phyloP scores from a whole-genome alignment of 306 rosid genomes.

The Lathyrus aphaca region DNA sequence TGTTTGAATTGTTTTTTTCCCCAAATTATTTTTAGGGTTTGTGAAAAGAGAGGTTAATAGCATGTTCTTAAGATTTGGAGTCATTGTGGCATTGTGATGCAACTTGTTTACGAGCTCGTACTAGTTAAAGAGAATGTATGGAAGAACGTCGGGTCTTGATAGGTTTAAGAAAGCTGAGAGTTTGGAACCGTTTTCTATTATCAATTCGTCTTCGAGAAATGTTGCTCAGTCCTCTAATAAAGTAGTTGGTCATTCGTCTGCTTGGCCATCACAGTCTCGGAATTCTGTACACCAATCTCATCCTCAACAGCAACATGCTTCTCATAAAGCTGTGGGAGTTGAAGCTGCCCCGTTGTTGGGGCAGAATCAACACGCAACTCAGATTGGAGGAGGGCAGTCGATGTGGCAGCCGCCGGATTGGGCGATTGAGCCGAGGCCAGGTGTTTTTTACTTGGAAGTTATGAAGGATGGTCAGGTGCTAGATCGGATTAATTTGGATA shows the following conservation, averaged over 20 bases:
- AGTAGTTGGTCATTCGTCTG: conserved; percentile 46
- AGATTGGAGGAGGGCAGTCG: conserved; percentile 87
- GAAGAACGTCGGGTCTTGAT: conserved; percentile 85
- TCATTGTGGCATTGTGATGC: conserved; percentile 41
- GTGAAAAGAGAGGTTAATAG: conserved; percentile 32
- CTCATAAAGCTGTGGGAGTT: conserved; percentile 48
- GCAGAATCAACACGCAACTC: conserved; percentile 66
- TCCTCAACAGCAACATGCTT: conserved; percentile 48
- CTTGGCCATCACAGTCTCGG: conserved; percentile 45
- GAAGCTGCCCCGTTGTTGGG: conserved; percentile 75
- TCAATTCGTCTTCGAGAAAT: conserved; percentile 53
- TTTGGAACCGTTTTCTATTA: conserved; percentile 82
- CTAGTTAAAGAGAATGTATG: conserved; percentile 67
- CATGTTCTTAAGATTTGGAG: conserved; percentile 31
- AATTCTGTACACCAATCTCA: conserved; percentile 39
- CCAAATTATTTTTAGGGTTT: conserved; percentile 21
- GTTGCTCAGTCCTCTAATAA: conserved; percentile 48
- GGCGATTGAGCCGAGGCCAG: conserved; percentile 91
- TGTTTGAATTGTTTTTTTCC: neutral
- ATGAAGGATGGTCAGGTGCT: conserved; percentile 84
- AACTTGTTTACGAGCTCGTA: conserved; percentile 44
- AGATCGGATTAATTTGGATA: conserved; percentile 73
- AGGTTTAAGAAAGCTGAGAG: conserved; percentile 94
- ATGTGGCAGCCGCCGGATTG: conserved; percentile 97
- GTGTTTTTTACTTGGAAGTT: conserved; percentile 84